Conservation (phyloP, 306 rosid species). For the Lablab purpureus region DNA sequence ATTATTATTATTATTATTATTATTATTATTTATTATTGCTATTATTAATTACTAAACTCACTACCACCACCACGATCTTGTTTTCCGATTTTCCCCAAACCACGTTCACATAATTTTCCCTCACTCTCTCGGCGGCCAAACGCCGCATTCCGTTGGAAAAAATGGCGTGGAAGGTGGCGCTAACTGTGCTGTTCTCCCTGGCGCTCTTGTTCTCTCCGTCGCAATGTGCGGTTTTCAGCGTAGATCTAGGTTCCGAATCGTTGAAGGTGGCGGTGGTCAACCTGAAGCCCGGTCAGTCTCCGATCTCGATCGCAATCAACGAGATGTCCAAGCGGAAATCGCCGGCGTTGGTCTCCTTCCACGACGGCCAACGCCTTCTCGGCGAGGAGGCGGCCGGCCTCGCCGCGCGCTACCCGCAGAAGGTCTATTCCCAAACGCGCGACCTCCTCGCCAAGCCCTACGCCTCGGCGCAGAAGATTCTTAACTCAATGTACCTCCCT, state of each 20-base stretch:
- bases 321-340: conserved; percentile 98
- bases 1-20: neutral
- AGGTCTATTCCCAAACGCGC: conserved; percentile 81
- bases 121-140: conserved; percentile 18
- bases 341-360: conserved; percentile 83
- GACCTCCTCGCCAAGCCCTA: conserved; percentile 86
- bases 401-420: conserved; percentile 85
- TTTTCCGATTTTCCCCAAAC: neutral
- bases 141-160: conserved; percentile 20
- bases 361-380: conserved; percentile 77
- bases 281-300: conserved; percentile 89
- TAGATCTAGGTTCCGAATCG: conserved; percentile 98
- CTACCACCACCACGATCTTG: neutral
- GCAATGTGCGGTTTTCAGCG: conserved; percentile 85
- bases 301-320: conserved; percentile 89
- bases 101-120: neutral
- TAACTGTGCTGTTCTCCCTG: conserved; percentile 46
- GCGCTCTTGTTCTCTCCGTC: conserved; percentile 64
- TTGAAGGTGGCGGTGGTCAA: conserved; percentile 94
- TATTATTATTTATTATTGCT: neutral
- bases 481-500: conserved; percentile 81
- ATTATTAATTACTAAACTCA: neutral
- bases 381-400: conserved; percentile 97
- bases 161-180: conserved; percentile 74
- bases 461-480: conserved; percentile 49